phyloP scores from a whole-genome alignment of 768 basidiomycete species.

The Pleurotus platypus region DNA sequence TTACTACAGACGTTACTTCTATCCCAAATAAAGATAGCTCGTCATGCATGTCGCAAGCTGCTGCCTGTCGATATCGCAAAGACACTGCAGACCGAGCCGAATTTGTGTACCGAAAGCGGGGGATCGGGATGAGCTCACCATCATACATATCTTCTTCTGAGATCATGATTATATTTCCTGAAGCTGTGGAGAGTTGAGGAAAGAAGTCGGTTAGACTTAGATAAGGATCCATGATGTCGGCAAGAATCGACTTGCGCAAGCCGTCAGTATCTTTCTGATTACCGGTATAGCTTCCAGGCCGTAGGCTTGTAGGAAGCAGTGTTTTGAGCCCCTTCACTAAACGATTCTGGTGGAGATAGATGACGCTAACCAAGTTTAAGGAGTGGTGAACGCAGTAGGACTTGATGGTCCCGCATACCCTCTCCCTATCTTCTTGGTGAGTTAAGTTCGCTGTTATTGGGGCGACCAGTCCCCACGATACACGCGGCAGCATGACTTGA shows the following conservation, averaged over 20 bases:
- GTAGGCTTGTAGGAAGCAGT: not conserved
- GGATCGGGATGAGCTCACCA: not conserved
- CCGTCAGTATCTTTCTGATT: not conserved
- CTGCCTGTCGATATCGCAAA: not conserved
- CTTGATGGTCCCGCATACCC: slow-evolving; percentile 2
- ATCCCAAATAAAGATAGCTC: slow-evolving; percentile 1
- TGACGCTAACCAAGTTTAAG: slow-evolving; percentile 1
- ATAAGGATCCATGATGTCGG: slow-evolving; percentile 2
- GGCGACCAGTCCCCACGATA: slow-evolving; percentile 1
- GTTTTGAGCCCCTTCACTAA: not conserved
- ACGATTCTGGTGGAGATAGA: not conserved
- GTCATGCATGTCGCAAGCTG: not conserved
- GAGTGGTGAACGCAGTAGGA: slow-evolving; percentile 6
- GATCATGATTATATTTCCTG: slow-evolving; percentile 3
- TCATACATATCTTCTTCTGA: slow-evolving; percentile 2
- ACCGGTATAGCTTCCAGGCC: not conserved
- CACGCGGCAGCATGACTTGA: not conserved
- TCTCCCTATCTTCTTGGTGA: not conserved
- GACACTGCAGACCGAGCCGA: not conserved
- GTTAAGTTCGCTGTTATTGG: slow-evolving; percentile 2
- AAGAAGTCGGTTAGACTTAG: not conserved
- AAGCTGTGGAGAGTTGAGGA: slow-evolving; percentile 1
- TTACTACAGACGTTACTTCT: not conserved
- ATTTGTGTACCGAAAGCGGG: not conserved
- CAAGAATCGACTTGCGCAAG: not conserved